Evolutionary conservation across 208 protist species (phyloP).

Genomic region (Trypanosoma conorhini): DNA sequence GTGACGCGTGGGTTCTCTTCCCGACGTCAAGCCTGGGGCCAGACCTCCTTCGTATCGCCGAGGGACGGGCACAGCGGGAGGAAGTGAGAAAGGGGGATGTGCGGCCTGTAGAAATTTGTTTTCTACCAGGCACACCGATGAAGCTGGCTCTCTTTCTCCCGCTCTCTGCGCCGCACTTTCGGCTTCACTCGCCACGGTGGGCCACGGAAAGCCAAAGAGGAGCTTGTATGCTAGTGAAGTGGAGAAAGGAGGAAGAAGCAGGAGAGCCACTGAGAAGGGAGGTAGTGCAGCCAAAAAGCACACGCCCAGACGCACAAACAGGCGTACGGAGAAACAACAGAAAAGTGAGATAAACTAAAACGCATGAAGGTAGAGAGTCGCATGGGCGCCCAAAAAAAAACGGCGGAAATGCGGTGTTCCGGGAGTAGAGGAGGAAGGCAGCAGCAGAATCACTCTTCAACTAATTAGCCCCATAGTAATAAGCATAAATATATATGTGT

Average conservation of each 20-base stretch:
- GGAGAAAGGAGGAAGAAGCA: slow-evolving; percentile 13
- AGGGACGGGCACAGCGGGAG: too few relatives aligned
- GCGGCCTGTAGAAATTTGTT: too few relatives aligned
- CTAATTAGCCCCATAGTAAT: not conserved
- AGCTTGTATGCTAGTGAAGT: not conserved
- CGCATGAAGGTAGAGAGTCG: not conserved
- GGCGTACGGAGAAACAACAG: not conserved
- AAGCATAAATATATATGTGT: not conserved
- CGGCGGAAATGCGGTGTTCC: slow-evolving; percentile 1
- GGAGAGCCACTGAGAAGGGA: not conserved
- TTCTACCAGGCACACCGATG: too few relatives aligned
- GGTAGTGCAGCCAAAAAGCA: slow-evolving; percentile 8
- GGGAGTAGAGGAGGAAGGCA: not conserved
- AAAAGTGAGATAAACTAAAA: slow-evolving; percentile 16
- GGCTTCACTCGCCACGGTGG: too few relatives aligned
- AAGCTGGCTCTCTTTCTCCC: too few relatives aligned
- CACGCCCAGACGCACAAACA: not conserved
- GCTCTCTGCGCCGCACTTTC: too few relatives aligned
- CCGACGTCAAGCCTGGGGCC: not conserved
- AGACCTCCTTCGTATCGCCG: not conserved
- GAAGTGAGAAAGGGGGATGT: too few relatives aligned
- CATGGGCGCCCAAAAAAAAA: not conserved
- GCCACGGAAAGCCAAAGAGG: not conserved
- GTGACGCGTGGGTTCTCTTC: not conserved
- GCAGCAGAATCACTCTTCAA: not conserved